These are phyloP conservation scores for Thelonectria discophora DNA, from an alignment of 2,329 filamentous ascomycete species.

Conservation along the genomic window DNA sequence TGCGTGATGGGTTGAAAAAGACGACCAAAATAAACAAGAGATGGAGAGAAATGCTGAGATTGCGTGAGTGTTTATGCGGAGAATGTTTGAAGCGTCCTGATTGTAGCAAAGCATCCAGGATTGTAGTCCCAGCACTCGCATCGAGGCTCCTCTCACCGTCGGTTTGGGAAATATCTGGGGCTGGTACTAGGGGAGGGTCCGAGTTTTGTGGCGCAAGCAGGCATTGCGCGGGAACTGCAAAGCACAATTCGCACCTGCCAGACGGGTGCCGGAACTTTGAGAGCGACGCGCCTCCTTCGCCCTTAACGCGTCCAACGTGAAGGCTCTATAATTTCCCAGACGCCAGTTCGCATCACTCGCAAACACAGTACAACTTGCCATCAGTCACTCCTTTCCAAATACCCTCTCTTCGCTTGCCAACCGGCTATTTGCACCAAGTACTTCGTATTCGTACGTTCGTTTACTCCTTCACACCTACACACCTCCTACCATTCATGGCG, in stretches of 20 bases:
- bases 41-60: constrained; percentile 9
- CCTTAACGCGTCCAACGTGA: constrained; percentile 24
- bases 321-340: neutral
- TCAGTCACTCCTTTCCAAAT: neutral
- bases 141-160: constrained; percentile 14
- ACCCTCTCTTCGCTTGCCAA: neutral
- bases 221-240: neutral
- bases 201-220: constrained; percentile 6
- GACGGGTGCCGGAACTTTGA: too few relatives aligned
- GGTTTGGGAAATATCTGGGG: constrained; percentile 12
- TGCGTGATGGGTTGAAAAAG: neutral
- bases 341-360: neutral
- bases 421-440: too few relatives aligned
- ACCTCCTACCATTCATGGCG: constrained; percentile 51
- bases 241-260: too few relatives aligned
- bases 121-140: constrained; percentile 20
- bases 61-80: constrained; percentile 21
- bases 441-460: too few relatives aligned
- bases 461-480: neutral
- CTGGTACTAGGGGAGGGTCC: constrained; percentile 10
- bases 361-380: neutral
- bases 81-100: constrained; percentile 20
- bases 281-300: constrained; percentile 11
- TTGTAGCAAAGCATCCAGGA: constrained; percentile 8
- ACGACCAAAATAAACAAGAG: neutral